These are phyloP conservation scores for Chlorella ohadii DNA, from an alignment of 139 green algal genomes.

Conservation along the genomic window DNA sequence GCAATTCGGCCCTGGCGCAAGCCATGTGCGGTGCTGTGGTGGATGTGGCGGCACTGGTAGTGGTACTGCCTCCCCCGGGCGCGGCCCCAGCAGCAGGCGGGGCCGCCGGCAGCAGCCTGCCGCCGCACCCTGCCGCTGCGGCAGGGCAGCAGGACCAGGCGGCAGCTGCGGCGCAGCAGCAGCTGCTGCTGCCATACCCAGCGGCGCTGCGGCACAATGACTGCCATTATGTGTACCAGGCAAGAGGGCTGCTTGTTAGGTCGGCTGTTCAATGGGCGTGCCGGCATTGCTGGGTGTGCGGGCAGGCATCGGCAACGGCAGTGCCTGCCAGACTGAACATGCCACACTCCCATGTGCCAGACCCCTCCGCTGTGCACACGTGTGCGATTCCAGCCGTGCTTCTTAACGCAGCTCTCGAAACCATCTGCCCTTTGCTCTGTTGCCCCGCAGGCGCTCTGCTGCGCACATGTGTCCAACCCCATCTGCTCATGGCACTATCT, in stretches of 20 bases:
- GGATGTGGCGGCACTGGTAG: conserved; percentile 43
- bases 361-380: no score
- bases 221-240: conserved; percentile 40
- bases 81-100: not conserved
- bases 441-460: no score
- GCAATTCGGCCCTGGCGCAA: conserved; percentile 45
- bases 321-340: no score
- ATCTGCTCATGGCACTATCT: no score
- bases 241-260: not conserved
- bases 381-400: no score
- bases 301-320: no score
- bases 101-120: not conserved
- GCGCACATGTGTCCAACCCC: no score
- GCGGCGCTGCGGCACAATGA: conserved; percentile 56
- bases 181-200: conserved; percentile 48
- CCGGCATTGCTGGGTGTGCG: no score
- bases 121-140: not conserved
- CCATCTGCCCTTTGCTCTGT: no score
- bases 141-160: not conserved
- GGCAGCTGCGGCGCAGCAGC: not conserved
- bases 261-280: no score
- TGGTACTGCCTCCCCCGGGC: not conserved
- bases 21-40: conserved; percentile 49
- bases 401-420: no score
- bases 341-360: no score